Base-by-base conservation (phyloP, 108 stramenopile species). In the Nannochloropsis salina region DNA sequence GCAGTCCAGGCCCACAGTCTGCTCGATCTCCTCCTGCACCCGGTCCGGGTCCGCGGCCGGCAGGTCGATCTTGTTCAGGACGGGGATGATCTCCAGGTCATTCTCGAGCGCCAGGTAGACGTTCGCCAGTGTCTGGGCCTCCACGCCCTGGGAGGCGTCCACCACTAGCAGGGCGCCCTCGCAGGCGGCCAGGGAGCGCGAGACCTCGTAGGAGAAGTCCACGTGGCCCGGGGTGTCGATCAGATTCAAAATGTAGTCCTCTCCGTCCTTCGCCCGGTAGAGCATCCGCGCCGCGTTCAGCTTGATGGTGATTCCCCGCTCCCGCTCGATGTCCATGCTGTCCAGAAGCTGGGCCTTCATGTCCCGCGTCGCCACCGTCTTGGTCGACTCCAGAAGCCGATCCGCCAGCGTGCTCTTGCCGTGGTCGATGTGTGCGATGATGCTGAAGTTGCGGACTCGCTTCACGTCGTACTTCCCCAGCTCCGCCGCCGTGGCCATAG, bases 101-200 rank as follows among this genome's bases (percentile, higher is more conserved):
- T 97, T 97, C 80, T 97, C 98, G 74, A 97, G 91, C 6, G 99
- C 99, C 80, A 97, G 89, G 88, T 97, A 97, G 9, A 96, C 96
- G 88, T 99, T 99, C 42, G 99, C 98, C 43, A 99, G 89, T 9
- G 99, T 99, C 93, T 99, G 99, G 22, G 99, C 99, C 89, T 99
- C 96, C 42, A 99, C 97, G n/a, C 99, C 96, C 44, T 44, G 42
- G 21, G 42, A 20, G 2, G 94, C 94, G 93, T 97, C 96, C 9
- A 97, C 96, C 9, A 98, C 97, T 45, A 99, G 92, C 61, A 99
- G 87, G 1, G 98, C 98, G n/a, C 99, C 99, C 90, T 99, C 96
- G 88, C 99, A 99, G 42, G 98, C 97, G 22, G 97, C 97, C 85
- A 99, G 91, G 91, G 95, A 96, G 45, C 99, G 92, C 15, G 94